Percentiles rank a stretch among this genome's conserved stretches.
Evolutionary conservation across 2,329 filamentous ascomycete genomes (phyloP).

Genomic region (Xylaria sp.): DNA sequence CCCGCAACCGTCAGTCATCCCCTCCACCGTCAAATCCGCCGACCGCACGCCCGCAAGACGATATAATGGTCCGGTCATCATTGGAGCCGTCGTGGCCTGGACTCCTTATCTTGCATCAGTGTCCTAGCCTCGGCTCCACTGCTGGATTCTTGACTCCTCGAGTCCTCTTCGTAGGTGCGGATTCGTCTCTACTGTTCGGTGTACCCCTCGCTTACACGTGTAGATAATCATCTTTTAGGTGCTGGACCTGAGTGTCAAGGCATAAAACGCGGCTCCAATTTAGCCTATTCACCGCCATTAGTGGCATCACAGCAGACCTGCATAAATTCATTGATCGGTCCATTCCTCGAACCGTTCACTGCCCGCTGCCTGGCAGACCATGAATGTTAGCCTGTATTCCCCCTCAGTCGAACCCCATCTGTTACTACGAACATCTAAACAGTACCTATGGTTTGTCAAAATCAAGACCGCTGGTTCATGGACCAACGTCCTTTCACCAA

Average conservation of each 20-base stretch:
- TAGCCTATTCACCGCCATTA: constrained; percentile 35
- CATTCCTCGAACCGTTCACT: constrained; percentile 11
- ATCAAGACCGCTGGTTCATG: constrained; percentile 2
- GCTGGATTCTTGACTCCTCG: constrained; percentile 6
- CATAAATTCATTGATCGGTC: constrained; percentile 28
- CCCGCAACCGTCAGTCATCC: constrained; percentile 37
- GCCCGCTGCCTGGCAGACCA: constrained; percentile 5
- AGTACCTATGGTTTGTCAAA: constrained; percentile 6
- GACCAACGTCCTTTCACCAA: neutral
- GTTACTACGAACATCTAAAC: constrained; percentile 10
- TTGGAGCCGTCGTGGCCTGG: constrained; percentile 26
- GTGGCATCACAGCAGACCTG: constrained; percentile 26
- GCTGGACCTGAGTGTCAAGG: constrained; percentile 10
- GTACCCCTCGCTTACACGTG: constrained; percentile 6
- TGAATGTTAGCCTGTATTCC: constrained; percentile 6
- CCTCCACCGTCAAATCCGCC: constrained; percentile 28
- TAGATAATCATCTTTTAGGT: constrained; percentile 13
- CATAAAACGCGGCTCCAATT: constrained; percentile 31
- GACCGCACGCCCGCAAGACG: constrained; percentile 27
- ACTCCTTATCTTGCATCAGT: constrained; percentile 33
- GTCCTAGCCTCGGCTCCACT: constrained; percentile 21
- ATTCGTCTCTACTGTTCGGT: constrained; percentile 12
- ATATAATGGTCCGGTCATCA: constrained; percentile 13
- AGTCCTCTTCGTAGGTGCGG: constrained; percentile 9
- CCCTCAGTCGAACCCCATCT: neutral